Percentiles rank a stretch among this genome's conserved stretches.
Conservation (phyloP, 805 yeast species). For the Candida sakaeoensis region DNA sequence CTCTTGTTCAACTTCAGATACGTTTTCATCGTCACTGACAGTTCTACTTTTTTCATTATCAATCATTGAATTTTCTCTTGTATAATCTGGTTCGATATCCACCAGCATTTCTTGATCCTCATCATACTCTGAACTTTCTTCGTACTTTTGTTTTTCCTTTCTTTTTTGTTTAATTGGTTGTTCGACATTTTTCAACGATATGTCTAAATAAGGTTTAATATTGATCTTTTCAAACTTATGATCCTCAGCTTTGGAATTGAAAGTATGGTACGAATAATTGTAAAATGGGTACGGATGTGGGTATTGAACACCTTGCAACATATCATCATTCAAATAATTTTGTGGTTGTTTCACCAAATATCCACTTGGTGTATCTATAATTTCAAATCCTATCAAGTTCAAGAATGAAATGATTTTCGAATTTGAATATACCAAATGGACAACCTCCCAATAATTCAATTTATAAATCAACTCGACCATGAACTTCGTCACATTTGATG, state of each 20-base stretch:
- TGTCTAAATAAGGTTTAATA: conserved; percentile 35
- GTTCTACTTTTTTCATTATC: conserved; percentile 4
- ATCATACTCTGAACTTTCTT: conserved; percentile 4
- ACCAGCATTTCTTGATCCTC: conserved; percentile 1
- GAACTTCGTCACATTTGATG: conserved; percentile 37
- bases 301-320: conserved; percentile 40
- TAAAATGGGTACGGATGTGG: conserved; percentile 46
- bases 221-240: conserved; percentile 24
- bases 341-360: conserved; percentile 38
- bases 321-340: conserved; percentile 30
- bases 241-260: conserved; percentile 23
- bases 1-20: conserved; percentile 2
- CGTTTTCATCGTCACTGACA: background rate
- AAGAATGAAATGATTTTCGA: conserved; percentile 33
- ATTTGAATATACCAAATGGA: conserved; percentile 32
- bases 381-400: conserved; percentile 31
- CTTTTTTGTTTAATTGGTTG: conserved; percentile 7
- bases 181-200: conserved; percentile 23
- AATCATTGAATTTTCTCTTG: background rate
- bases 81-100: background rate
- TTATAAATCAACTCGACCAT: conserved; percentile 36
- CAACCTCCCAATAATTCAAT: conserved; percentile 43
- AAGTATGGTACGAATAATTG: conserved; percentile 40
- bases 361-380: conserved; percentile 34
- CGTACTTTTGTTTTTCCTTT: conserved; percentile 1